Evolutionary conservation across 208 protist genomes (phyloP).

Genomic region (Crithidia thermophila): DNA sequence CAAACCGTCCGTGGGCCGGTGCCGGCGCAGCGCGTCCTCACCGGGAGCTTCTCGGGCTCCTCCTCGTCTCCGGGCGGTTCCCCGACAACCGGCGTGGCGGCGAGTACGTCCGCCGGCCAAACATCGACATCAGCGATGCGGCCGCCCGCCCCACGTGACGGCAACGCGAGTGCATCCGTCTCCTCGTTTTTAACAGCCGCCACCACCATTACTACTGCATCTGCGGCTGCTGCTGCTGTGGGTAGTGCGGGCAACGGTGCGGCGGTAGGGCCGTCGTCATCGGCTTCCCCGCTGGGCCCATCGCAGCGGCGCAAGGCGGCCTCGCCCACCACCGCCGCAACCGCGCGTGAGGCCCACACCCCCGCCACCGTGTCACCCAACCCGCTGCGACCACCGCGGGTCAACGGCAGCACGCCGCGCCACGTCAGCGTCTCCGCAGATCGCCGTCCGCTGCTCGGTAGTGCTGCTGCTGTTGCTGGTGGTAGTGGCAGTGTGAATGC

Average conservation of each 20-base stretch:
- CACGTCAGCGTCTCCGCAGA: constrained; percentile 14
- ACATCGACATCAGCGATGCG: no score
- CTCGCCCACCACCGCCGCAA: neutral
- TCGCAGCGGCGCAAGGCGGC: neutral
- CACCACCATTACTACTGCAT: no score
- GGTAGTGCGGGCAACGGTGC: no score
- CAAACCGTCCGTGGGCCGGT: neutral
- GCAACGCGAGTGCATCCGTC: no score
- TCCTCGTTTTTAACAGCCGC: neutral
- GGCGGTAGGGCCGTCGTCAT: no score
- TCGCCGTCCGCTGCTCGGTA: neutral
- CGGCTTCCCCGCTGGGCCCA: neutral
- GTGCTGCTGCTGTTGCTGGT: neutral
- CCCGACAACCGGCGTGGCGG: no score
- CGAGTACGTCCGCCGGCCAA: no score
- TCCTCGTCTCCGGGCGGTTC: neutral
- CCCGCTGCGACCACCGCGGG: neutral
- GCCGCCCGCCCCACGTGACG: neutral
- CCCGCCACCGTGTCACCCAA: neutral
- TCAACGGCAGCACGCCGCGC: neutral
- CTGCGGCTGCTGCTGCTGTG: no score
- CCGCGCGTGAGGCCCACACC: neutral
- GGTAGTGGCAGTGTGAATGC: neutral
- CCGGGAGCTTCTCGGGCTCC: neutral
- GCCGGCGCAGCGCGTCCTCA: constrained; percentile 1